Evolutionary conservation across 1,284 basidiomycete species (phyloP), one percentile per base, ranked within the genome.

Genomic region (Peniophora sp.): DNA sequence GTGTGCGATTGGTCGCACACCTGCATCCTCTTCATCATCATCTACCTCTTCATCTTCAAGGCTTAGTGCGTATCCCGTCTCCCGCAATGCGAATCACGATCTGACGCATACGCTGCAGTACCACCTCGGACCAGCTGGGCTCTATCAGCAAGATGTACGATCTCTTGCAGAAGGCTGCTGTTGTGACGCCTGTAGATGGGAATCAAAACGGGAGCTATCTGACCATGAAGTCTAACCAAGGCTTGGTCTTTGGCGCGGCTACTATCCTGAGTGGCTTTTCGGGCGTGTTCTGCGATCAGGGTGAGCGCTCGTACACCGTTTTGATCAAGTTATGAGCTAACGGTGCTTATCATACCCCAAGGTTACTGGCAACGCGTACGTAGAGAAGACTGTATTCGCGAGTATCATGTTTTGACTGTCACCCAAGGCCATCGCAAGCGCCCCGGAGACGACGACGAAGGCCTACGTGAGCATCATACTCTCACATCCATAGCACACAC

Each of bases 171-270:
- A 64, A 71, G n/a, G 80, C 72, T 0, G 70, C 78, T 0, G 61
- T 61, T 11, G 56, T 66, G 3, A 56, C 61, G 14, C 85, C 85
- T 0, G 78, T 89, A 2, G 52, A 63, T 0, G 86, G 85, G 2
- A 90, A 90, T 58, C 75, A 78, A 1, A 67, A 75, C 10, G 85
- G 86, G 0, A 85, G 80, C 17, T 90, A 88, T 58, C 62, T 89
- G 15, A 91, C 88, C 1, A 77, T 83, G 70, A 75, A 76, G 52
- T 77, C 74, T 9, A 74, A 74, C 46, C 66, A 72, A 44, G 79
- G 77, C 0, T 61, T 83, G 32, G 67, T 80, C 0, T 83, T 83
- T 55, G 78, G 76, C 27, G 69, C 71, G 34, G 68, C 70, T 1
- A 70, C 68, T 0, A 68, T 76, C 24, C 50, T 75, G 34, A 65